Evolutionary conservation across 202 grass and related monocot genomes (phyloP).

Genomic region (Panicum hallii): DNA sequence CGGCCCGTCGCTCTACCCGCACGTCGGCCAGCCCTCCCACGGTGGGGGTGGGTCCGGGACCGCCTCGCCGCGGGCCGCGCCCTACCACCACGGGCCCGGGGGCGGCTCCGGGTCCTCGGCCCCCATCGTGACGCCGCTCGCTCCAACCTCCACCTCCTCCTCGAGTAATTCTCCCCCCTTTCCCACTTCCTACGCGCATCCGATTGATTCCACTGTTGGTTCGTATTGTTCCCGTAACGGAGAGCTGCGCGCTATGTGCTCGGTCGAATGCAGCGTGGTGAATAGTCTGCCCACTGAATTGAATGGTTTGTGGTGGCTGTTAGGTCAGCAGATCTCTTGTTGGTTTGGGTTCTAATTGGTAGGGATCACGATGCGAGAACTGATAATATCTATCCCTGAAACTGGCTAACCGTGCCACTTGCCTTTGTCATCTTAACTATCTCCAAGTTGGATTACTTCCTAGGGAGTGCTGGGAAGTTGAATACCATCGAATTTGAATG

Average conservation of each 20-base stretch:
- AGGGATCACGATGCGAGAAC: not conserved
- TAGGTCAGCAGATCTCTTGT: slow-evolving; percentile 26
- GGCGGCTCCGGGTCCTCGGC: not conserved
- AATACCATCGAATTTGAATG: not conserved
- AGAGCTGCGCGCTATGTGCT: not conserved
- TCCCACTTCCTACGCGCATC: not conserved
- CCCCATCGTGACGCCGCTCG: slow-evolving; percentile 14
- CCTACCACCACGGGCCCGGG: slow-evolving; percentile 44
- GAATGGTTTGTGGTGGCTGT: not conserved
- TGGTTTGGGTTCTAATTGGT: not conserved
- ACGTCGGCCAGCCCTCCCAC: slow-evolving; percentile 50
- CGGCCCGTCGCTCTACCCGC: slow-evolving; percentile 56
- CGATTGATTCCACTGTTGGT: not conserved
- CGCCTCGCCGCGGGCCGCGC: slow-evolving; percentile 37
- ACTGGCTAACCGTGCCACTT: not conserved
- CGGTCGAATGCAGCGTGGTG: not conserved
- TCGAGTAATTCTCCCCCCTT: slow-evolving; percentile 45
- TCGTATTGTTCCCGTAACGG: not conserved
- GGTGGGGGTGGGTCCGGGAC: not conserved
- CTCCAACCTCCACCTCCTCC: slow-evolving; percentile 38
- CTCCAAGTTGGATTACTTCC: not conserved
- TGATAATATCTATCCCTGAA: not conserved
- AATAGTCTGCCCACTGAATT: not conserved
- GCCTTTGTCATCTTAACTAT: not conserved
- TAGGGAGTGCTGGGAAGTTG: not conserved